A percentile compares a stretch with the other conserved stretches of the same genome.
Conservation (phyloP, 805 yeast species). For the Kuraishia borneana region DNA sequence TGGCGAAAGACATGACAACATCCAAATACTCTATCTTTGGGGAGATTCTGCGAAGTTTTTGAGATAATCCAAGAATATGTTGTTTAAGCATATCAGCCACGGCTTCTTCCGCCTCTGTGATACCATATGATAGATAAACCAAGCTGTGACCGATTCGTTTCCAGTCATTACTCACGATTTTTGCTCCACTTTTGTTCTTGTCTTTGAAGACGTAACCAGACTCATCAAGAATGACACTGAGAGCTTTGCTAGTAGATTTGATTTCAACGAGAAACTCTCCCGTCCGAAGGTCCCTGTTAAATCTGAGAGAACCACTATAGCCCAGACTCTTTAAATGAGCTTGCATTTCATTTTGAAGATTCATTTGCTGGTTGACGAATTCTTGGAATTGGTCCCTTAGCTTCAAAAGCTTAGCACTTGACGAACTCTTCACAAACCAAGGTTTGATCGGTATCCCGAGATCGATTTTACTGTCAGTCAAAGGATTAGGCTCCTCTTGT, state of each 20-base stretch:
- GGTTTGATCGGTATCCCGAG: conserved; percentile 11
- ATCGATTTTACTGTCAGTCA: conserved; percentile 9
- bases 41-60: conserved; percentile 34
- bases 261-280: conserved; percentile 15
- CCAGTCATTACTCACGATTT: conserved; percentile 38
- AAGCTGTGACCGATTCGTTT: conserved; percentile 35
- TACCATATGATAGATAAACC: conserved; percentile 31
- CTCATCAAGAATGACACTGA: conserved; percentile 8
- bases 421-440: conserved; percentile 15
- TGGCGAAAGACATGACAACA: conserved; percentile 60
- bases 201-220: conserved; percentile 10
- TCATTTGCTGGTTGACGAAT: conserved; percentile 6
- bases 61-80: conserved; percentile 30
- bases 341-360: conserved; percentile 5
- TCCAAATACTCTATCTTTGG: conserved; percentile 56
- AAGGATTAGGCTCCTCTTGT: background rate
- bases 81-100: conserved; percentile 38
- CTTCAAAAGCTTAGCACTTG: conserved; percentile 9
- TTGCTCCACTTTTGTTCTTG: conserved; percentile 14
- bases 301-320: conserved; percentile 11
- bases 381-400: conserved; percentile 11
- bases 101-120: conserved; percentile 41
- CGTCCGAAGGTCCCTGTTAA: conserved; percentile 14
- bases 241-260: conserved; percentile 13
- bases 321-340: conserved; percentile 8